phyloP scores from a whole-genome alignment of 306 rosid species.

The Cicer judaicum region DNA sequence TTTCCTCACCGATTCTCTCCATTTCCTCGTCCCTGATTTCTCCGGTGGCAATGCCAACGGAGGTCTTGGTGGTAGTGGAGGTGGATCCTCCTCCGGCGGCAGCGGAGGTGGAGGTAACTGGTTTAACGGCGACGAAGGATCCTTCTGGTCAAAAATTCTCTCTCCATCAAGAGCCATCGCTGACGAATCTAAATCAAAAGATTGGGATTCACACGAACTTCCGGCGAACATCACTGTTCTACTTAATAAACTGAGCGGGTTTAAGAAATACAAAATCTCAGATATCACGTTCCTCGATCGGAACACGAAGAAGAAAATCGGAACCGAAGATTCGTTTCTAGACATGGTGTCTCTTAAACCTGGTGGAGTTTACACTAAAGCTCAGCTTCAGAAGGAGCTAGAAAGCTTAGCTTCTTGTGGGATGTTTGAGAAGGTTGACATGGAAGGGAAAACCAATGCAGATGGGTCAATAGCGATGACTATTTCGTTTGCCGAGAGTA shows the following conservation, averaged over 20 bases:
- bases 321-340: constrained; percentile 84
- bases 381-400: constrained; percentile 93
- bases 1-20: constrained; percentile 38
- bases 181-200: constrained; percentile 68
- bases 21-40: neutral
- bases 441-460: constrained; percentile 86
- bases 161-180: constrained; percentile 64
- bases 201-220: constrained; percentile 90
- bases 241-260: constrained; percentile 81
- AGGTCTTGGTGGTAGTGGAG: constrained; percentile 38
- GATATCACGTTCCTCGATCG: constrained; percentile 86
- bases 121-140: constrained; percentile 58
- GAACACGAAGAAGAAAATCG: constrained; percentile 56
- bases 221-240: constrained; percentile 87
- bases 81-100: constrained; percentile 13
- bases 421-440: constrained; percentile 97
- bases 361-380: constrained; percentile 76
- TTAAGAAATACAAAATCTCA: constrained; percentile 84
- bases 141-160: constrained; percentile 60
- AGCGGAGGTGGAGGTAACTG: constrained; percentile 51
- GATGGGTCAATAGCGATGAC: constrained; percentile 75
- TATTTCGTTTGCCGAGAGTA: constrained; percentile 81
- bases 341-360: constrained; percentile 97
- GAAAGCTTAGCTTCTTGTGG: constrained; percentile 89
- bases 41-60: neutral